Evolutionary conservation across 805 yeast genomes (phyloP), one percentile per base, ranked within the genome.

Genomic region (Suhomyces emberorum): DNA sequence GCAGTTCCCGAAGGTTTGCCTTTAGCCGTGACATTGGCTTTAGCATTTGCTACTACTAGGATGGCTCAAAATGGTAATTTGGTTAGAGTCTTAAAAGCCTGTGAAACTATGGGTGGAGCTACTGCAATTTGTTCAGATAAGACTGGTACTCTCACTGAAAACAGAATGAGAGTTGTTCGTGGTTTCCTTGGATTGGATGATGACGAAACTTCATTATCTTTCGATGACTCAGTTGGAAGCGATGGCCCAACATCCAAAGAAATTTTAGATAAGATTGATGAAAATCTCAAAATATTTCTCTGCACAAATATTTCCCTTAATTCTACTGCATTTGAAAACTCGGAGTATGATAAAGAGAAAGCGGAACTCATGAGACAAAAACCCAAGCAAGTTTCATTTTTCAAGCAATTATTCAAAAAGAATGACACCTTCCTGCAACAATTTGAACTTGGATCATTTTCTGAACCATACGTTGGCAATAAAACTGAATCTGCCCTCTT

Each of bases 1-100:
- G 99, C 98, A 0, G 96, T 93, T n/a, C 99, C 99, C 3, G 99
- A 93, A 64, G 99, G 99, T 43, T 74, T 93, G 39, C 99, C 99
- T 1, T 70, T 93, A 38, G 99, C 99, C 2, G 98, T 93, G 12
- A 93, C 99, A 1, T 71, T 93, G 31, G 96, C 98, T 0, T 70
- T 93, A 47, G 98, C 98, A 0, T 93, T 93, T 69, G 98, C 99
- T 2, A 93, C 98, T 2, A 89, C 96, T 7, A 77, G 98, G 62
- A 93, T 93, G 99, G 88, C 95, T 15, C 84, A 85, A 58, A 96
- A 93, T 59, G 95, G 95, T 45, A 91, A 91, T 57, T 70, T 93
- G 52, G 99, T 93, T n/a, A 79, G 98, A 51, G 95, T 88, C 7
- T 70, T 93, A 47, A 82, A 81, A 53, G 82, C 95, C 30, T 93